These are phyloP conservation scores for Boletus mariae DNA, from an alignment of 1,284 basidiomycete species.

Conservation along the genomic window DNA sequence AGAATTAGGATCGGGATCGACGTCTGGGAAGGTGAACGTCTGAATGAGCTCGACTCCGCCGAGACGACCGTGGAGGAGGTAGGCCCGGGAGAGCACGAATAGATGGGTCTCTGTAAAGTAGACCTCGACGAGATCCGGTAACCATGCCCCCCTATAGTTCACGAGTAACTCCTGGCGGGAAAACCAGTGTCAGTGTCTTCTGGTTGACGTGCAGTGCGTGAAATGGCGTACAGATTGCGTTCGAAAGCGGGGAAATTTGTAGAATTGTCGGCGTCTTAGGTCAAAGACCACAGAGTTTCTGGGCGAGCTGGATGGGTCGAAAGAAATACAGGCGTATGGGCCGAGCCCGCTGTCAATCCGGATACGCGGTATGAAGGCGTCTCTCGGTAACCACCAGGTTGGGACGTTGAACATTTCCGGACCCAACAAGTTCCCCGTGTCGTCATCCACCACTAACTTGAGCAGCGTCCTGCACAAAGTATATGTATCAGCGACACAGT, in stretches of 20 bases:
- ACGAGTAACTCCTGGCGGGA: conserved; percentile 13
- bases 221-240: conserved; percentile 9
- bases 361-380: conserved; percentile 11
- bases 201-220: neutral
- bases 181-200: neutral
- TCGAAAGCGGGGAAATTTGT: conserved; percentile 18
- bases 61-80: conserved; percentile 9
- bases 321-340: conserved; percentile 17
- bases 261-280: conserved; percentile 12
- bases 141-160: conserved; percentile 18
- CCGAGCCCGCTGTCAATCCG: conserved; percentile 6
- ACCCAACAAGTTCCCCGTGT: conserved; percentile 14
- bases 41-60: conserved; percentile 18
- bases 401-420: conserved; percentile 16
- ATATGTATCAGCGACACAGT: neutral
- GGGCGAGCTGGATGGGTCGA: conserved; percentile 9
- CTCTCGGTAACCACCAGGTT: conserved; percentile 7
- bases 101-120: conserved; percentile 15
- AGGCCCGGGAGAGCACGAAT: conserved; percentile 14
- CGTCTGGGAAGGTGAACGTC: conserved; percentile 19
- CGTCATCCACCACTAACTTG: conserved; percentile 16
- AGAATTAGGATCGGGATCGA: neutral
- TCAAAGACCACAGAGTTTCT: conserved; percentile 16
- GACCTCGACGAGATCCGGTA: conserved; percentile 18
- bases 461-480: conserved; percentile 15